Evolutionary conservation across 768 basidiomycete species (phyloP), one percentile per base, ranked within the genome.

Genomic region (Leccinum pellstonianum): DNA sequence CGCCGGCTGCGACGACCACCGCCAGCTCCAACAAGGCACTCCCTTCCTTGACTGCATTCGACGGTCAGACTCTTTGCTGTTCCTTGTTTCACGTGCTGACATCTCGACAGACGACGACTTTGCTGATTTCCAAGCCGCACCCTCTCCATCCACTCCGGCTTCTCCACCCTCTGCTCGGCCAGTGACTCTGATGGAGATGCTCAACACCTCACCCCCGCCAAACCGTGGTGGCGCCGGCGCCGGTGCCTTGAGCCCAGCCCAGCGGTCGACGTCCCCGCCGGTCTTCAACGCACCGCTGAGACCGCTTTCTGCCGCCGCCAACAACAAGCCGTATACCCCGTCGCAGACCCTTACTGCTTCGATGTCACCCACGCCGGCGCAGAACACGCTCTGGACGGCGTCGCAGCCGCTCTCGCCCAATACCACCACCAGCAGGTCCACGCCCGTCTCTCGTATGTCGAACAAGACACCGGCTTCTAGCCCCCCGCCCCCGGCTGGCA

Each of bases 101-200:
- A 25, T 65, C n/a, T 54, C 58, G 21, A 58, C 58, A 82, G 90
- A 91, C 66, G 92, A 94, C 63, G 92, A 94, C 53, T 94, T 94
- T 64, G 86, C 83, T 54, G 92, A 93, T 71, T 94, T 94, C 78
- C 88, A 91, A 72, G 85, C 84, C 19, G 90, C 87, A 3, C 89
- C 88, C 17, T 67, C 77, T 14, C 75, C 75, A 52, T 60, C 76
- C 8, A 57, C 71, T 5, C 76, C 79, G 9, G 64, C 76, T 52
- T 63, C 75, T 23, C 62, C 72, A 6, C 77, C 78, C 23, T 61
- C 73, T 49, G 66, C 75, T 50, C 75, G 67, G 35, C 62, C 69
- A 7, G 43, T 46, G 53, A 70, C 80, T 63, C 69, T 86, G 60
- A 79, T 84, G 80, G 78, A 79, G 49, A 76, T 85, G 76, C 73